Percentiles rank a stretch among this genome's conserved stretches.
Conservation (phyloP, 148 eudicot species). For the Dianthus caryophyllus region DNA sequence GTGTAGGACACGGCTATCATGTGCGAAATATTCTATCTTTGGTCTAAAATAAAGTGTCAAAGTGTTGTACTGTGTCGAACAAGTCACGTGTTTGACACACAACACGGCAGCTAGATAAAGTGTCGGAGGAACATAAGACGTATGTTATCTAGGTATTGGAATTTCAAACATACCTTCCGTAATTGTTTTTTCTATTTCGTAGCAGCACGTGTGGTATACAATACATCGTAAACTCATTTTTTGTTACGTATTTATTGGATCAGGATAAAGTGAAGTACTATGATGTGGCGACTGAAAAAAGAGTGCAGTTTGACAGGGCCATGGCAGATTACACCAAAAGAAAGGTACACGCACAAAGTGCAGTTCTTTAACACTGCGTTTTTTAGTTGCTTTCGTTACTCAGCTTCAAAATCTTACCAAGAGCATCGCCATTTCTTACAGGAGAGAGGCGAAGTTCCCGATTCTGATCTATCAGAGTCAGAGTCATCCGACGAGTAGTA, state of each 20-base stretch:
- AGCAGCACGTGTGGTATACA: too few species aligned
- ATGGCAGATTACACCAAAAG: slow-evolving; percentile 54
- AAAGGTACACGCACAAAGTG: slow-evolving; percentile 39
- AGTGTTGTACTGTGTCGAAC: too few species aligned
- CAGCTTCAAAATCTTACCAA: neutral
- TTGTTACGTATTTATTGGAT: slow-evolving; percentile 2
- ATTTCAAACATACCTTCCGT: neutral
- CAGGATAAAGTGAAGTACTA: slow-evolving; percentile 88
- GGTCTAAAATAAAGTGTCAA: too few species aligned
- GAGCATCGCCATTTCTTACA: slow-evolving; percentile 22
- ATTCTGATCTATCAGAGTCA: slow-evolving; percentile 48
- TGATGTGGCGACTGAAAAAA: slow-evolving; percentile 82
- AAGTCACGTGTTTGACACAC: too few species aligned
- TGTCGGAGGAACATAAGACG: too few species aligned
- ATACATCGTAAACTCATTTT: neutral
- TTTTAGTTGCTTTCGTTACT: neutral
- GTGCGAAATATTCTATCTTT: too few species aligned
- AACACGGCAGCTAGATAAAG: too few species aligned
- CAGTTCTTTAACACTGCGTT: neutral
- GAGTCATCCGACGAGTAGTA: slow-evolving; percentile 39
- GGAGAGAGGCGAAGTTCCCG: slow-evolving; percentile 59
- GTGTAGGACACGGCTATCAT: too few species aligned
- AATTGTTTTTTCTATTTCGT: neutral
- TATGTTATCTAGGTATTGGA: too few species aligned
- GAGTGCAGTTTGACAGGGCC: slow-evolving; percentile 71